Evolutionary conservation across 345 rosid species (phyloP).

Genomic region (Pelargonium nanum): DNA sequence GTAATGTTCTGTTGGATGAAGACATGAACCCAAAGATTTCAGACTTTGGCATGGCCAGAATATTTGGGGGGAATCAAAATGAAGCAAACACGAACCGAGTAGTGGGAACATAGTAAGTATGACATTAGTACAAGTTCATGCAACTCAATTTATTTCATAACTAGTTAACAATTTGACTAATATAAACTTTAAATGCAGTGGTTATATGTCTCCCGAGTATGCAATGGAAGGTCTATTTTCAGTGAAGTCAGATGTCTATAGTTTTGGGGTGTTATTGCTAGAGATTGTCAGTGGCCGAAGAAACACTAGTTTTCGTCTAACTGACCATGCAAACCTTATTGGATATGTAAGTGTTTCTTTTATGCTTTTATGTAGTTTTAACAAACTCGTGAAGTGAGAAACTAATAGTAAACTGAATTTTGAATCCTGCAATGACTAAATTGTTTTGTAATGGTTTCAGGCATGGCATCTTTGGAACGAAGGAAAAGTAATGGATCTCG

Average conservation of each 20-base stretch:
- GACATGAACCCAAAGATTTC: slow-evolving; percentile 74
- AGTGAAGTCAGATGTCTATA: slow-evolving; percentile 58
- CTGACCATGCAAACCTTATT: slow-evolving; percentile 33
- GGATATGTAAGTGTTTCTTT: slow-evolving; percentile 36
- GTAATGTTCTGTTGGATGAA: slow-evolving; percentile 59
- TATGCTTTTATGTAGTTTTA: not conserved
- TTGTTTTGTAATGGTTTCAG: slow-evolving; percentile 24
- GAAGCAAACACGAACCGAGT: slow-evolving; percentile 52
- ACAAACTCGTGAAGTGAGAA: not conserved
- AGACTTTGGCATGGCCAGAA: slow-evolving; percentile 67
- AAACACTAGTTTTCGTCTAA: slow-evolving; percentile 35
- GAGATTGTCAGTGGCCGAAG: slow-evolving; percentile 53
- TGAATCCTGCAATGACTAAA: not conserved
- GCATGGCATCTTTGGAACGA: slow-evolving; percentile 69
- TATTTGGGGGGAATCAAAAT: slow-evolving; percentile 37
- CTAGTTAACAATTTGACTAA: not conserved
- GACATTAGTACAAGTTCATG: not conserved
- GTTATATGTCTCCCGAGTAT: slow-evolving; percentile 65
- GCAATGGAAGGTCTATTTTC: slow-evolving; percentile 74
- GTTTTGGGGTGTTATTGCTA: slow-evolving; percentile 57
- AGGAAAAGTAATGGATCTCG: slow-evolving; percentile 46
- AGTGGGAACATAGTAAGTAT: slow-evolving; percentile 57
- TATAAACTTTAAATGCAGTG: slow-evolving; percentile 25
- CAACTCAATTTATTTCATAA: not conserved
- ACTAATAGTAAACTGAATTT: not conserved